A percentile compares a stretch with the other conserved stretches of the same genome.
Conservation (phyloP, 257 asterid genomes). For the Cynanchum wilfordii region DNA sequence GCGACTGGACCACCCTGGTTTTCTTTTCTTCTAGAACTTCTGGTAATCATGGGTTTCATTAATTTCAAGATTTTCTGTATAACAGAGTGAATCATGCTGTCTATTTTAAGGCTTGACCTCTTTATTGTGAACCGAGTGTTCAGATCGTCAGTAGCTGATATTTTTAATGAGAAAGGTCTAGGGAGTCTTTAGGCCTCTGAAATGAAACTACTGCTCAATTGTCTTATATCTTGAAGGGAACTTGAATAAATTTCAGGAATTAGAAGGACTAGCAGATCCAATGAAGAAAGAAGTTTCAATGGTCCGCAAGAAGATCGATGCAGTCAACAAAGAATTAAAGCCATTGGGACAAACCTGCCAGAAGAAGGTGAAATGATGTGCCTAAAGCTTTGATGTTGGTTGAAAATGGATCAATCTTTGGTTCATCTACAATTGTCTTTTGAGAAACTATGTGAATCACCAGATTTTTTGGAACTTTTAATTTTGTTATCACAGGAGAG, state of each 20-base stretch:
- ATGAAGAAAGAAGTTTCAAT: conserved; percentile 79
- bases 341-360: conserved; percentile 90
- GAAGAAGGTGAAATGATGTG: conserved; percentile 62
- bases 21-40: neutral
- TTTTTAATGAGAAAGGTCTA: neutral
- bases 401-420: neutral
- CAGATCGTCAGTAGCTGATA: neutral
- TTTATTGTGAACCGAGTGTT: neutral
- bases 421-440: neutral
- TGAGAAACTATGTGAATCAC: neutral
- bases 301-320: conserved; percentile 79
- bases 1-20: neutral
- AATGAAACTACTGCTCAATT: neutral
- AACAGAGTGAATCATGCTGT: neutral
- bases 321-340: conserved; percentile 81
- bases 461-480: neutral
- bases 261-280: conserved; percentile 79
- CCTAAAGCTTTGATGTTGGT: neutral
- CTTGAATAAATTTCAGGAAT: conserved; percentile 50
- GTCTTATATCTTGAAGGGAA: neutral
- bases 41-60: neutral
- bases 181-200: neutral
- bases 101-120: neutral
- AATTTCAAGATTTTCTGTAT: neutral
- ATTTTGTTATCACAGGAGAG: conserved; percentile 51